Conservation (phyloP, 306 rosid genomes). For the Clitoria ternatea region DNA sequence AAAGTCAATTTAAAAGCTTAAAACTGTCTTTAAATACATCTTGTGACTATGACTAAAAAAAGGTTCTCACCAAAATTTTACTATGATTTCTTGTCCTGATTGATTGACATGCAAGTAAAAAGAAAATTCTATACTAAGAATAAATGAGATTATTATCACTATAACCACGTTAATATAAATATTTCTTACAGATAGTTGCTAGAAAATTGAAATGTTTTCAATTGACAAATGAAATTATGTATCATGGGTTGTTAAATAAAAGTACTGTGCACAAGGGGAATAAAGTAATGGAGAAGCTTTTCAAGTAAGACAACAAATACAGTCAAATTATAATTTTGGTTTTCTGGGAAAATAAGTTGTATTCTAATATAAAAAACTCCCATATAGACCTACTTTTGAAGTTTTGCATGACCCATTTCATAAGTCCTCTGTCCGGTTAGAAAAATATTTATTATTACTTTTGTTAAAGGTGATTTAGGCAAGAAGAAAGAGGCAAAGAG, state of each 20-base stretch:
- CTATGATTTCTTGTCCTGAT: not conserved
- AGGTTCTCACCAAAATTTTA: not conserved
- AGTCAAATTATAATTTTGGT: constrained; percentile 11
- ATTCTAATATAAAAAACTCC: no score
- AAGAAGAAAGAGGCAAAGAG: no score
- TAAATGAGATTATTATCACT: not conserved
- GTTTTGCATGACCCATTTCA: no score
- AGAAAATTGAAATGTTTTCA: not conserved
- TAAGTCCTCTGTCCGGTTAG: no score
- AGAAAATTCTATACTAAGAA: not conserved
- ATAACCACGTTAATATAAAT: not conserved
- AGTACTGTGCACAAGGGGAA: not conserved
- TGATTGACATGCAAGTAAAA: constrained; percentile 7
- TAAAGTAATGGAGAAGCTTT: not conserved
- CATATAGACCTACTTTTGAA: no score
- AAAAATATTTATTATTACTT: no score
- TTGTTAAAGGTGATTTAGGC: no score
- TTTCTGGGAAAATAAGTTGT: not conserved
- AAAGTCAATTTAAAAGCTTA: no score
- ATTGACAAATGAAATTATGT: not conserved
- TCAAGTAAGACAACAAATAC: constrained; percentile 14
- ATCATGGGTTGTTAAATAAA: constrained; percentile 7
- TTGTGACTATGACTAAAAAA: no score
- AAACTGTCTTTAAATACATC: no score
- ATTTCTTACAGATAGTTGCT: not conserved